These are phyloP conservation scores for Mycena citricolor DNA, from an alignment of 1,284 basidiomycete genomes.

Conservation along the genomic window DNA sequence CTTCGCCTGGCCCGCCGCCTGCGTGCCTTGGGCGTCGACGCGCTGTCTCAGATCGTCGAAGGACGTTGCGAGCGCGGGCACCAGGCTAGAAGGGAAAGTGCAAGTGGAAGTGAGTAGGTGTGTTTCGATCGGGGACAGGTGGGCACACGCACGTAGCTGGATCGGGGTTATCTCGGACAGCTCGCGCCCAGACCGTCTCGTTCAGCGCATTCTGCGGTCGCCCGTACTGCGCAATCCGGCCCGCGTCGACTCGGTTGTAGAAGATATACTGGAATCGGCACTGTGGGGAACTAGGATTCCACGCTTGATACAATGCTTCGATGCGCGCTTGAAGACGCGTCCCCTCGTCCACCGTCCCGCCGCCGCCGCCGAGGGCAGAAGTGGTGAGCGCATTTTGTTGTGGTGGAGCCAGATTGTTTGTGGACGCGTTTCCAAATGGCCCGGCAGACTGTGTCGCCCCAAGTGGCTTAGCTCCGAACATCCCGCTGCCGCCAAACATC, in stretches of 20 bases:
- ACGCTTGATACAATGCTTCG: slow-evolving; percentile 66
- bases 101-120: slow-evolving; percentile 4
- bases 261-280: slow-evolving; percentile 88
- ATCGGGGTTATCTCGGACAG: slow-evolving; percentile 81
- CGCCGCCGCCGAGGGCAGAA: slow-evolving; percentile 27
- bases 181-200: slow-evolving; percentile 79
- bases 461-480: slow-evolving; percentile 33
- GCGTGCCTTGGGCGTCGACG: slow-evolving; percentile 74
- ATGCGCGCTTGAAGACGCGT: slow-evolving; percentile 63
- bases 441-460: slow-evolving; percentile 26
- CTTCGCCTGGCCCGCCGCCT: slow-evolving; percentile 70
- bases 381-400: slow-evolving; percentile 32
- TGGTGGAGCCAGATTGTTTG: slow-evolving; percentile 6
- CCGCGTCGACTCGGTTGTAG: slow-evolving; percentile 84
- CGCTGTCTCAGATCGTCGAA: slow-evolving; percentile 83
- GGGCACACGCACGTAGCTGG: slow-evolving; percentile 60
- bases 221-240: slow-evolving; percentile 67
- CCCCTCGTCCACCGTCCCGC: slow-evolving; percentile 51
- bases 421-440: slow-evolving; percentile 16
- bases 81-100: slow-evolving; percentile 56
- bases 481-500: no score
- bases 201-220: slow-evolving; percentile 75
- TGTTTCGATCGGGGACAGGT: neutral
- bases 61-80: slow-evolving; percentile 80
- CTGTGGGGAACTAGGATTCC: slow-evolving; percentile 68